These are phyloP conservation scores for Geosiphon pyriformis DNA, from an alignment of 192 early-diverging fungal species.

Conservation along the genomic window DNA sequence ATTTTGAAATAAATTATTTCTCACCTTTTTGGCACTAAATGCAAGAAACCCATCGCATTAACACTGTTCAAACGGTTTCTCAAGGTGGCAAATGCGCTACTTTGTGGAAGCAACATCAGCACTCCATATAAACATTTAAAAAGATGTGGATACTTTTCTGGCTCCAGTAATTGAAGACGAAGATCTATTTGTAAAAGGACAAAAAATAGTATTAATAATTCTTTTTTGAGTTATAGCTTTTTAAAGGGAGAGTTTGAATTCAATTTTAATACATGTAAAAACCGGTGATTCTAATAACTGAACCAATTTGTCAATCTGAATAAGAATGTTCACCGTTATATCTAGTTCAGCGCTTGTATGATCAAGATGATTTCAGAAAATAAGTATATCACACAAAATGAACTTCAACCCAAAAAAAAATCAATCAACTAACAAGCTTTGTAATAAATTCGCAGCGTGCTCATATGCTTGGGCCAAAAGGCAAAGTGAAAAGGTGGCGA, in stretches of 20 bases:
- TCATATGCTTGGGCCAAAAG: constrained; percentile 97
- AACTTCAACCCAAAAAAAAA: too few species aligned
- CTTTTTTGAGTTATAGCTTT: too few species aligned
- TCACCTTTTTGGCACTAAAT: constrained; percentile 53
- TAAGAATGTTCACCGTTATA: constrained; percentile 88
- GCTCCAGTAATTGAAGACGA: constrained; percentile 90
- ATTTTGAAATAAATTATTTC: background rate
- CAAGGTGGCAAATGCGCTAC: constrained; percentile 91
- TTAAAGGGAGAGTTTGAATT: too few species aligned
- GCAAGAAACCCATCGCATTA: constrained; percentile 57
- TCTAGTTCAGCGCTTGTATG: constrained; percentile 73
- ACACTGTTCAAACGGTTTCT: constrained; percentile 91
- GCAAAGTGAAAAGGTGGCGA: constrained; percentile 89
- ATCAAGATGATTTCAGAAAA: background rate
- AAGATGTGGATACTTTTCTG: constrained; percentile 80
- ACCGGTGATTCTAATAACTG: constrained; percentile 96
- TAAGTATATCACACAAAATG: too few species aligned
- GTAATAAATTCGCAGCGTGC: constrained; percentile 75
- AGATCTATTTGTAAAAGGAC: constrained; percentile 48
- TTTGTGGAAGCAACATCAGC: constrained; percentile 96
- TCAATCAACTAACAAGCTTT: constrained; percentile 56
- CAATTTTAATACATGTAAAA: constrained; percentile 83
- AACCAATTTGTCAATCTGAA: constrained; percentile 97
- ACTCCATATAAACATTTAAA: constrained; percentile 93
- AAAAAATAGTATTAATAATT: background rate